Conservation (phyloP, 352 stramenopile species). For the Phytophthora syringae region DNA sequence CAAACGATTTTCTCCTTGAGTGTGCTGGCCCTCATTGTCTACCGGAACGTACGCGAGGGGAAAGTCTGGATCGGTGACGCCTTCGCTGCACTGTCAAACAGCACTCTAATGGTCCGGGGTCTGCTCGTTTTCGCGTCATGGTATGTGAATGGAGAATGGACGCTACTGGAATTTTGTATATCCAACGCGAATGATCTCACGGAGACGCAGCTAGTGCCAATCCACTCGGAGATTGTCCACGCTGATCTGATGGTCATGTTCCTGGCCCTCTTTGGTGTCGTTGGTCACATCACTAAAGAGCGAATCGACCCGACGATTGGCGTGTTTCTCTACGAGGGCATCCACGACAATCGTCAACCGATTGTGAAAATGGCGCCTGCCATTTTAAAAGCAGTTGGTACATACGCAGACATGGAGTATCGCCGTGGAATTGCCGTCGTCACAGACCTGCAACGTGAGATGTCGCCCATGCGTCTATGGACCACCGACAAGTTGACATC, state of each 20-base stretch:
- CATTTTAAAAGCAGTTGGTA: conserved; percentile 13
- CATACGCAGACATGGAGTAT: conserved; percentile 35
- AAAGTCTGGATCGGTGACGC: conserved; percentile 52
- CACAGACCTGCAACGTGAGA: conserved; percentile 21
- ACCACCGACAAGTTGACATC: conserved; percentile 32
- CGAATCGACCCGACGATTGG: conserved; percentile 34
- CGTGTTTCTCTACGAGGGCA: conserved; percentile 32
- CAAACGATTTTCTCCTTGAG: conserved; percentile 42
- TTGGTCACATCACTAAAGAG: conserved; percentile 34
- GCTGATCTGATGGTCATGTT: conserved; percentile 54
- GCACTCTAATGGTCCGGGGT: conserved; percentile 41
- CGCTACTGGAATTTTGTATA: conserved; percentile 50
- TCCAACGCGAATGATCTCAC: conserved; percentile 38
- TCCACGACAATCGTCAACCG: conserved; percentile 32
- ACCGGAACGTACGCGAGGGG: conserved; percentile 36
- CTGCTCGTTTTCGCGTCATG: conserved; percentile 46
- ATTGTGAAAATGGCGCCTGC: conserved; percentile 30
- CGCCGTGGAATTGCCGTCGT: conserved; percentile 33
- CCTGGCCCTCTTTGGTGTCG: conserved; percentile 31
- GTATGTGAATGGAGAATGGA: conserved; percentile 54
- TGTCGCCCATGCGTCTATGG: conserved; percentile 43
- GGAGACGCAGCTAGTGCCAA: conserved; percentile 27
- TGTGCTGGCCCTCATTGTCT: conserved; percentile 41
- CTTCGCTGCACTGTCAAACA: conserved; percentile 44
- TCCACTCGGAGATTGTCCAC: conserved; percentile 41